Percentiles rank a stretch among this genome's conserved stretches.
These are phyloP conservation scores for Asclepias syriaca DNA, from an alignment of 257 asterid genomes.

Conservation along the genomic window DNA sequence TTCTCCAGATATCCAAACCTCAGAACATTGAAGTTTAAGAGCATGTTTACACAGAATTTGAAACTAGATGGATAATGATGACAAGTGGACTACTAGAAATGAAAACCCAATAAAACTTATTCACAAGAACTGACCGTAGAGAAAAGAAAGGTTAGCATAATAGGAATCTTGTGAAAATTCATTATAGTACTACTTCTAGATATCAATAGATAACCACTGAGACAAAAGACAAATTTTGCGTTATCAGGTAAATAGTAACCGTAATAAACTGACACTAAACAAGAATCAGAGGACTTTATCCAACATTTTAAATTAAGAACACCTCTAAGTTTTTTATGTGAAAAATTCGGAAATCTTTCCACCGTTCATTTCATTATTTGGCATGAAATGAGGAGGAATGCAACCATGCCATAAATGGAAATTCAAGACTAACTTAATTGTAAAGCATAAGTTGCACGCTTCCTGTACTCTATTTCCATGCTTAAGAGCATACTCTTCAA, in stretches of 20 bases:
- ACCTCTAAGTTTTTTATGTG: background rate
- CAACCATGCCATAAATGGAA: background rate
- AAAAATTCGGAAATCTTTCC: background rate
- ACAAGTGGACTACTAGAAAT: background rate
- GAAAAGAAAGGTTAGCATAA: background rate
- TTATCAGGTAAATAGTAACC: background rate
- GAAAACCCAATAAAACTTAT: background rate
- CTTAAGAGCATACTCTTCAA: constrained; percentile 62
- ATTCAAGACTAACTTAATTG: constrained; percentile 46
- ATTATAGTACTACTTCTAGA: background rate
- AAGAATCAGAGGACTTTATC: background rate
- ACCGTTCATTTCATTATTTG: background rate
- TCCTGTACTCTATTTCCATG: constrained; percentile 49
- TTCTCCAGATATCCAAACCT: background rate
- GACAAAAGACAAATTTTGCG: background rate
- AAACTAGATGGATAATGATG: background rate
- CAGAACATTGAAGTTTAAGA: background rate
- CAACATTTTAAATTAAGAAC: background rate
- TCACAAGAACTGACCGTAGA: background rate
- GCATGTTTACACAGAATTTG: background rate
- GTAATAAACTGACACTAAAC: background rate
- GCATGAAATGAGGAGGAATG: background rate
- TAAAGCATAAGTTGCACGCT: constrained; percentile 54
- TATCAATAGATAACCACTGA: background rate
- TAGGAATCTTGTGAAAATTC: background rate